phyloP scores from a whole-genome alignment of 2,329 filamentous ascomycete species.

The Chalaropsis ovoidea region DNA sequence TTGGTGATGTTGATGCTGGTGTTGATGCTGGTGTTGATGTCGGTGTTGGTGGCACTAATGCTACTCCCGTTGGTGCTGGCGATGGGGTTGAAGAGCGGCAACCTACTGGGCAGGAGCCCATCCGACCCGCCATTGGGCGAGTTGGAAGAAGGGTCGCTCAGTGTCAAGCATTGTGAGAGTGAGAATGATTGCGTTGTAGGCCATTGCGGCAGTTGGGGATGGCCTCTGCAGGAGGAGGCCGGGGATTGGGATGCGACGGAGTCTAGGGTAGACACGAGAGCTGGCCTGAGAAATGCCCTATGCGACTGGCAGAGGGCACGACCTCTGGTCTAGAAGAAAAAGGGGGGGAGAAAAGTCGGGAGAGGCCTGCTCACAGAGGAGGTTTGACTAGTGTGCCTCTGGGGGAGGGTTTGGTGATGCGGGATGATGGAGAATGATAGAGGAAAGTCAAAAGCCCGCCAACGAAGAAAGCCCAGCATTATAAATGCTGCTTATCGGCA shows the following conservation, averaged over 20 bases:
- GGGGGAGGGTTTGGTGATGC: constrained; percentile 12
- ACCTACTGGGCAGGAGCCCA: not conserved
- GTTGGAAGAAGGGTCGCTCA: constrained; percentile 11
- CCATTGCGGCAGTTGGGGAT: constrained; percentile 20
- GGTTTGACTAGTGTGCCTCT: constrained; percentile 15
- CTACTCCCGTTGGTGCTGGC: constrained; percentile 7
- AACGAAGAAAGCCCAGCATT: constrained; percentile 3
- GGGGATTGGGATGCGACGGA: constrained; percentile 11
- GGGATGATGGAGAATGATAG: constrained; percentile 20
- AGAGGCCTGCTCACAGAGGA: not conserved
- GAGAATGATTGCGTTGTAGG: not conserved
- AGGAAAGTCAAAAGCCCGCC: not conserved
- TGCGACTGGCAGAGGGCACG: constrained; percentile 22
- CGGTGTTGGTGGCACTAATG: not conserved
- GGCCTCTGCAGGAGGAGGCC: constrained; percentile 23
- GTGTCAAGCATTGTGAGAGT: constrained; percentile 6
- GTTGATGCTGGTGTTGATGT: not conserved
- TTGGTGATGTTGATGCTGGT: constrained; percentile 1
- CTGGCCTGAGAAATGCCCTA: constrained; percentile 17
- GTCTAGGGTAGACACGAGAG: constrained; percentile 24
- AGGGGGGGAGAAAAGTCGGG: not conserved
- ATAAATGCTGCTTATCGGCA: constrained; percentile 4
- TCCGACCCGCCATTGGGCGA: constrained; percentile 13
- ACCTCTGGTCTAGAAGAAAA: constrained; percentile 14
- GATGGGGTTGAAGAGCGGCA: not conserved